phyloP scores from a whole-genome alignment of 176 grass and related monocot species.

The Avena insularis region DNA sequence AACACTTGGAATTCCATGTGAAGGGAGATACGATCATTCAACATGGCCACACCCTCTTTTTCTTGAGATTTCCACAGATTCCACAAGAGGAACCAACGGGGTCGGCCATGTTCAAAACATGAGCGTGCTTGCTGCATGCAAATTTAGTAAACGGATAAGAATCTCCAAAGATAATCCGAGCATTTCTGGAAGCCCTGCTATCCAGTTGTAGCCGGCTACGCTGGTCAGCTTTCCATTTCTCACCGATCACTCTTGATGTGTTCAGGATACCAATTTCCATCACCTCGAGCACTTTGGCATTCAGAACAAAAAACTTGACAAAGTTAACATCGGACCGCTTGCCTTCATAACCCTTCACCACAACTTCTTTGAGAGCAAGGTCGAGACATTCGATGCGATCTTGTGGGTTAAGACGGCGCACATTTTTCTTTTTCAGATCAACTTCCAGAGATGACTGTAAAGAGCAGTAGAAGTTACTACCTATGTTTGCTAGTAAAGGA shows the following conservation, averaged over 20 bases:
- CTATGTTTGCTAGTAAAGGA: constrained; percentile 1
- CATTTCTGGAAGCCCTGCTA: constrained; percentile 12
- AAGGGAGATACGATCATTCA: neutral
- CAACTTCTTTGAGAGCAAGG: neutral
- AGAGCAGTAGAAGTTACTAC: neutral
- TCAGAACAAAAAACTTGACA: constrained; percentile 15
- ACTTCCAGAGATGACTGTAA: neutral
- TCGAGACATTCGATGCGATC: constrained; percentile 6
- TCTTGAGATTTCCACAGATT: neutral
- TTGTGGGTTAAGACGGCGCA: neutral
- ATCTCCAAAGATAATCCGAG: neutral
- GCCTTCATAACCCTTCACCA: neutral
- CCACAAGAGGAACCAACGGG: constrained; percentile 1
- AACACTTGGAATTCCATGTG: neutral
- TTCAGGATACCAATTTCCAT: neutral
- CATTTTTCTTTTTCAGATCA: neutral
- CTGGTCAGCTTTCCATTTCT: neutral
- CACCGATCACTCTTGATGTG: neutral
- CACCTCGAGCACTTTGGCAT: neutral
- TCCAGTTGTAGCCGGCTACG: neutral
- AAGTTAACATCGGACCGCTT: neutral
- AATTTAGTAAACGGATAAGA: neutral
- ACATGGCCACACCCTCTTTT: too few species aligned
- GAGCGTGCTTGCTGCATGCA: neutral
- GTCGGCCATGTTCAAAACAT: constrained; percentile 17